Conservation (phyloP, 257 asterid species). For the Cinchona pubescens region DNA sequence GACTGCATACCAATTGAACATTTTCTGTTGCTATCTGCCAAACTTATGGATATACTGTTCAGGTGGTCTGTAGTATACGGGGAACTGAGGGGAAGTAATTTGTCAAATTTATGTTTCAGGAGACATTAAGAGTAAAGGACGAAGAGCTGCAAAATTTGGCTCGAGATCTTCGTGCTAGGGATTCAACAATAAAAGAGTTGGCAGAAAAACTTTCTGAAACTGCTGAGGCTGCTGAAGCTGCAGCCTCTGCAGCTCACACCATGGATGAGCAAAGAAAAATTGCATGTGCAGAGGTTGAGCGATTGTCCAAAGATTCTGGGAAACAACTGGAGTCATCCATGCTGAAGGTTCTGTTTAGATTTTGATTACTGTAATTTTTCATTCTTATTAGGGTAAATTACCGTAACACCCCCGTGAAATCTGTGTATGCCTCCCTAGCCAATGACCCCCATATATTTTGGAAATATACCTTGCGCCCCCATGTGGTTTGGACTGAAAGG, state of each 20-base stretch:
- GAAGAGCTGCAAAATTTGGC: slow-evolving; percentile 96
- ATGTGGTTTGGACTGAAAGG: too few species aligned
- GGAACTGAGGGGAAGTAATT: not conserved
- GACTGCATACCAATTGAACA: not conserved
- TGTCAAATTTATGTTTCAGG: slow-evolving; percentile 47
- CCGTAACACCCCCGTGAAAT: too few species aligned
- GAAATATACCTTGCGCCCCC: too few species aligned
- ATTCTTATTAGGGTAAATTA: too few species aligned
- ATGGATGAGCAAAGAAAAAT: slow-evolving; percentile 94
- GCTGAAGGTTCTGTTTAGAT: slow-evolving; percentile 46
- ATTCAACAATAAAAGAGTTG: slow-evolving; percentile 79
- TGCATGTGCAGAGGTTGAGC: slow-evolving; percentile 76
- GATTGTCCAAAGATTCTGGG: slow-evolving; percentile 56
- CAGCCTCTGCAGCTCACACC: slow-evolving; percentile 93
- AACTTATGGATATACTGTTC: not conserved
- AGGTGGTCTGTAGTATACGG: not conserved
- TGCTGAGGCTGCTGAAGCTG: slow-evolving; percentile 96
- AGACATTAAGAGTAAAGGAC: slow-evolving; percentile 94
- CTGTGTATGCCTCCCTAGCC: too few species aligned
- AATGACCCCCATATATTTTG: too few species aligned
- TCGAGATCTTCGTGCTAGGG: slow-evolving; percentile 82
- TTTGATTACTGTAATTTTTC: slow-evolving; percentile 14
- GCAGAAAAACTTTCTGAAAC: slow-evolving; percentile 90
- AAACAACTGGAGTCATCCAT: slow-evolving; percentile 52
- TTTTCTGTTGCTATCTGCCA: not conserved